Conservation (phyloP, 2,329 filamentous ascomycete species). For the Cordyceps javanica region DNA sequence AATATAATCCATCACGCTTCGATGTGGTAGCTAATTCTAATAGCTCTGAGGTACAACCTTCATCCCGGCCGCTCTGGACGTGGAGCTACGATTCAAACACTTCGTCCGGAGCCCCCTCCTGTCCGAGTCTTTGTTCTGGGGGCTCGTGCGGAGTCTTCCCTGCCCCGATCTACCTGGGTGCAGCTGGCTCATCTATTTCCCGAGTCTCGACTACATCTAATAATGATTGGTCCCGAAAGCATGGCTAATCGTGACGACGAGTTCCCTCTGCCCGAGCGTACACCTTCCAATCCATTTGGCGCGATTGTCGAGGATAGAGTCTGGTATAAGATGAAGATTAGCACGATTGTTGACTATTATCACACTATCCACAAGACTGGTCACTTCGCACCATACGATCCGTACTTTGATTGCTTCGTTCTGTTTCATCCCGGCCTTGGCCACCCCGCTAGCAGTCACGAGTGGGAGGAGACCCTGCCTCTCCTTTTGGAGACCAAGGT, state of each 20-base stretch:
- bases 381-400: constrained; percentile 89
- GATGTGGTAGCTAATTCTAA: constrained; percentile 15
- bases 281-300: constrained; percentile 81
- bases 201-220: constrained; percentile 78
- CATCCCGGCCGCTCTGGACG: constrained; percentile 80
- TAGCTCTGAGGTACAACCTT: constrained; percentile 86
- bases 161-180: constrained; percentile 89
- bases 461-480: constrained; percentile 89
- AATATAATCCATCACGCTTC: background rate
- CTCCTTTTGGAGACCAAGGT: constrained; percentile 91
- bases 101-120: constrained; percentile 78
- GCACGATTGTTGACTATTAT: constrained; percentile 96
- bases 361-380: constrained; percentile 90
- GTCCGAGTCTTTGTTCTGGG: constrained; percentile 90
- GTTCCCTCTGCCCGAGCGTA: constrained; percentile 83
- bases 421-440: constrained; percentile 95
- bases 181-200: constrained; percentile 94
- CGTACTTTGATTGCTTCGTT: constrained; percentile 97
- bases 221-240: constrained; percentile 93
- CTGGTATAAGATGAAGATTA: constrained; percentile 87
- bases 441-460: constrained; percentile 85
- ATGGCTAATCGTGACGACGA: constrained; percentile 93
- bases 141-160: constrained; percentile 92
- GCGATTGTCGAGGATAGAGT: constrained; percentile 90
- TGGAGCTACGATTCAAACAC: constrained; percentile 66